Base-by-base conservation (phyloP, 164 flowering plant species). In the Kalanchoe fedtschenkoi region DNA sequence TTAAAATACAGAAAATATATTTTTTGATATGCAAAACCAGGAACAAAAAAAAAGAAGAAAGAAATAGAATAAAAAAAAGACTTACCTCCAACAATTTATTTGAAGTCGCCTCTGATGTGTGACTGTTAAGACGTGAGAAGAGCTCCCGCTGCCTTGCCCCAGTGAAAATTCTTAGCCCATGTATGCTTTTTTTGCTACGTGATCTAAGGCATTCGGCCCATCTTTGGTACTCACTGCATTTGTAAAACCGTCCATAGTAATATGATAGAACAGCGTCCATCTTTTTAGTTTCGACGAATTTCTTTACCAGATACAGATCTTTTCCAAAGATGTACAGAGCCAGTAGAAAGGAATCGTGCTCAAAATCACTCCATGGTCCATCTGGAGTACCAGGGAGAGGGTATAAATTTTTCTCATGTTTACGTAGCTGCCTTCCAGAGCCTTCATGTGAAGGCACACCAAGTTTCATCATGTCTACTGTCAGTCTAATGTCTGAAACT, bases 301-400 rank as follows among this genome's bases (percentile, higher is more conserved):
- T 65, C 58, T 59, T 68, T 26, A 72, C 68, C 4, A 37, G 67
- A 28, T 32, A 28, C 39, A 72, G 62, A 63, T 72, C 66, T 58
- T 72, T 72, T 58, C 75, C 75, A 59, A 72, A 69, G 2, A 66
- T 66, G 37, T 72, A 72, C 17, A 72, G 66, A 60, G 72, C 67
- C 7, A 72, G 66, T 29, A 66, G 62, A 62, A 72, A 66, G 28
- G 61, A 53, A 9, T 65, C 65, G 11, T 37, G 57, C 21, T 69
- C 72, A 37, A 19, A 8, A 14, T 65, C 65, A 30, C 43, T 69
- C 75, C 69, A 72, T 4, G 69, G 10, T 42, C 66, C 65, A 58
- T 57, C 42, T 17, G 43, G 30, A 17, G 62, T 38, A 15, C 65
- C 72, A 57, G 72, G 68, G 19, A 65, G 34, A 8, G 62, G 62